A percentile compares a stretch with the other conserved stretches of the same genome.
Conservation (phyloP, 163 green algal species). For the Chlamydomonas reinhardtii region DNA sequence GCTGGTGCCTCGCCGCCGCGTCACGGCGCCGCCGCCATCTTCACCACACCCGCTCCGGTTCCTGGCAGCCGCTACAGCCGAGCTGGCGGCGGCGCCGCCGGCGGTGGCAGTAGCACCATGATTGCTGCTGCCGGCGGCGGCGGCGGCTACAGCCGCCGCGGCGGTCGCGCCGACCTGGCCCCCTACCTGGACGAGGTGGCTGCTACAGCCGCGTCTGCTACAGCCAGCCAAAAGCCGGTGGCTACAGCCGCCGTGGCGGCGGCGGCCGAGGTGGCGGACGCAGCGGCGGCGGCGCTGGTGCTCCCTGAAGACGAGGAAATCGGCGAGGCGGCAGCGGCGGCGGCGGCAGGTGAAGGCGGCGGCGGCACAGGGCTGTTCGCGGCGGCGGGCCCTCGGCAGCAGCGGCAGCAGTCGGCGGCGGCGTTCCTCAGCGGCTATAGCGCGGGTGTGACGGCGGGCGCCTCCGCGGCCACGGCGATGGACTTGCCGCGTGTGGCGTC, state of each 20-base stretch:
- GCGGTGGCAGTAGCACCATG: too few species aligned
- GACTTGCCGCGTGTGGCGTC: constrained; percentile 36
- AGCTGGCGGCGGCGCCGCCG: too few species aligned
- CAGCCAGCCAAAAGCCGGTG: too few species aligned
- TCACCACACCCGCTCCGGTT: too few species aligned
- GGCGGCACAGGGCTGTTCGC: background rate
- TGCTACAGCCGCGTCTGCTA: constrained; percentile 9
- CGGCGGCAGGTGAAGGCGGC: too few species aligned
- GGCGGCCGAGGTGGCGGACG: background rate
- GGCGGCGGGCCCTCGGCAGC: too few species aligned
- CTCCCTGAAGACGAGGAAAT: too few species aligned
- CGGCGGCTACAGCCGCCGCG: background rate
- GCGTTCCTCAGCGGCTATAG: constrained; percentile 43
- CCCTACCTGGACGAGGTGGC: constrained; percentile 38
- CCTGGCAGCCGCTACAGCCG: too few species aligned
- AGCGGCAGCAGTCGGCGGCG: background rate
- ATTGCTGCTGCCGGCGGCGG: too few species aligned
- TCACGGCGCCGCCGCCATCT: too few species aligned
- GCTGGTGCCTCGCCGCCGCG: too few species aligned
- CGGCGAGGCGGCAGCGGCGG: background rate
- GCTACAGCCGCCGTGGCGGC: too few species aligned
- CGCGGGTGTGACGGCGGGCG: constrained; percentile 25
- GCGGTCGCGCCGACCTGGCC: background rate
- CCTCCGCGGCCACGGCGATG: constrained; percentile 13
- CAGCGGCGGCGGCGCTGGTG: background rate